Evolutionary conservation across 2,329 filamentous ascomycete genomes (phyloP), one percentile per base, ranked within the genome.

Genomic region (Cercospora sp.): DNA sequence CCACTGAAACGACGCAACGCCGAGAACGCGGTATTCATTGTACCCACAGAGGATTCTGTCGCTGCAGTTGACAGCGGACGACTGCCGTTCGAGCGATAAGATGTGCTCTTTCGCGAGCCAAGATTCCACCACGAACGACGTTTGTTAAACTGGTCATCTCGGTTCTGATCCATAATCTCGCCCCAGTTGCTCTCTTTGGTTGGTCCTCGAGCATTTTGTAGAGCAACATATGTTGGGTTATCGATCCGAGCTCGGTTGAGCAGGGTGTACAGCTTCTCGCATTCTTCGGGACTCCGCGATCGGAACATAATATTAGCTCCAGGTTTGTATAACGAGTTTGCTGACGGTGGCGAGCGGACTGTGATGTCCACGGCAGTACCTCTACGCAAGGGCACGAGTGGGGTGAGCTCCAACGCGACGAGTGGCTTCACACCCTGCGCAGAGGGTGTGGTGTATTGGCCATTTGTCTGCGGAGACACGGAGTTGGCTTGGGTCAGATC

Each of bases 341-440:
- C 78, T 6, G 91, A 91, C 28, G 94, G 91, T 1, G 92, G 92
- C 6, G 94, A 97, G 60, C 93, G 91, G 71, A 99, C 92, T 72
- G 96, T 95, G 64, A 99, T 92, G 78, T 99, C 95, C 33, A 99
- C 87, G 3, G 91, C 92, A 23, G 93, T 99, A 74, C 94, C 95
- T 75, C 94, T 91, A 70, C 94, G 89, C 69, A 98, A 89, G 73
- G 94, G 91, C 7, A 98, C 94, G 42, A 97, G 84, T 0, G 95
- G 95, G 0, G 94, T 98, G 51, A 99, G 87, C 76, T 97, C 93
- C 36, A 97, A 87, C 5, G 90, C 91, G 68, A 90, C 80, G 33
- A 90, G 80, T 33, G 87, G 88, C 65, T 82, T 82, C 66, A 78
- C 77, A 68, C 64, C 80, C 60, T 69, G 78, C 70, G 74, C 78